Evolutionary conservation across 176 grass and related monocot species (phyloP).

Genomic region (Zizania latifolia): DNA sequence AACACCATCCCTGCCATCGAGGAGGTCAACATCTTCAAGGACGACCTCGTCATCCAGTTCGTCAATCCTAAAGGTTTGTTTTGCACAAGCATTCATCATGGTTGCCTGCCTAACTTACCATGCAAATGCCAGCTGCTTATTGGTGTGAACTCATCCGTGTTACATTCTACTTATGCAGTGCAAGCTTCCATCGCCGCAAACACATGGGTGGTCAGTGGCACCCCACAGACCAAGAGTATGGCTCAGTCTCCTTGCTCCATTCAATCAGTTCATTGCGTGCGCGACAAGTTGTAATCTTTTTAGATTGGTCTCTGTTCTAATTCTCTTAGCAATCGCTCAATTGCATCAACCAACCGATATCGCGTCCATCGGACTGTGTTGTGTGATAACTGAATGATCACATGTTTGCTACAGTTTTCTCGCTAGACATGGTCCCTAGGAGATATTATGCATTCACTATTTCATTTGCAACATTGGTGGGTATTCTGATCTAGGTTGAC

Average conservation of each 20-base stretch:
- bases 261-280: background rate
- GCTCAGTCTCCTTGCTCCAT: background rate
- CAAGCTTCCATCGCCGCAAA: conserved; percentile 97
- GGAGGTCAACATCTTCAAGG: conserved; percentile 99
- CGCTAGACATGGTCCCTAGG: background rate
- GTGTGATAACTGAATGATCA: background rate
- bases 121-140: background rate
- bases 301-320: background rate
- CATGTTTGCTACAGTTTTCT: background rate
- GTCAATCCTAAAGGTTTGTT: conserved; percentile 75
- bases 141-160: background rate
- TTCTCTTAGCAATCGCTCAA: background rate
- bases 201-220: conserved; percentile 95
- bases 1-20: conserved; percentile 94
- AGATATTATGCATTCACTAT: background rate
- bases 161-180: conserved; percentile 39
- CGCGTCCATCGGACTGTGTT: background rate
- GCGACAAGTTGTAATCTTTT: background rate
- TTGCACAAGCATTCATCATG: background rate
- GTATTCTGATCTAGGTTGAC: background rate
- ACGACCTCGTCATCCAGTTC: conserved; percentile 98
- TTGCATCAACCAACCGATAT: background rate
- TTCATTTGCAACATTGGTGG: no score
- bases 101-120: background rate
- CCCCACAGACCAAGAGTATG: conserved; percentile 94